Evolutionary conservation across 148 eudicot species (phyloP), one percentile per base, ranked within the genome.

Genomic region (Spergularia marina): DNA sequence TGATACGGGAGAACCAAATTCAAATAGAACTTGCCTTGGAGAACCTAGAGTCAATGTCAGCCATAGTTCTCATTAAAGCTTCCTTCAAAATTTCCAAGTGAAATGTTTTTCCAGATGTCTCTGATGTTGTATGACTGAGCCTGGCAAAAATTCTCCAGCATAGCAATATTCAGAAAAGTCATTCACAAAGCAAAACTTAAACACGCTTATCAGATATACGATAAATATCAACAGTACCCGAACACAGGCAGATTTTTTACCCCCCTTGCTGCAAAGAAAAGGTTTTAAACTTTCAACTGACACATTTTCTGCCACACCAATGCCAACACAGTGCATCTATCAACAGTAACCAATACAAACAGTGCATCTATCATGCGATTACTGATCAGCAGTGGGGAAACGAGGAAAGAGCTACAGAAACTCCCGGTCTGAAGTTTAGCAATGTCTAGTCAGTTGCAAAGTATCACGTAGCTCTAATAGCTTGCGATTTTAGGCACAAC

Each of bases 31-130:
- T 76, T 83, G 84, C 98, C 94, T 83, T 87, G 55, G 97, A 87
- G 80, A 95, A 90, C 72, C 85, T 75, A 18, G 85, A 76, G 68
- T 95, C 99, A 82, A 95, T 86, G 84, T 95, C 97, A 71, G 84
- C 84, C 74, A 92, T 86, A 74, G 97, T 86, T 86, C 90, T 91
- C 74, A 89, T 70, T 82, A 95, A 83, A 54, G 99, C 87, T 79
- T 95, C 98, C 85, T 86, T 92, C 83, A 95, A 80, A 79, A 95
- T 87, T 78, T 95, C 89, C 87, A 92, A 85, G 81, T 87, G 91
- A 81, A 89, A 86, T 17, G 93, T 85, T 72, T 82, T 86, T 78
- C 84, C 90, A 81, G 73, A 81, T 30, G 80, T 78, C 57, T 84
- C 84, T 68, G 87, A 73, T 60, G 82, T 51, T 44, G 82, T 74